A percentile compares a stretch with the other conserved stretches of the same genome.
phyloP scores from a whole-genome alignment of 1,284 basidiomycete genomes.

The Cutaneotrichosporon cyanovorans region DNA sequence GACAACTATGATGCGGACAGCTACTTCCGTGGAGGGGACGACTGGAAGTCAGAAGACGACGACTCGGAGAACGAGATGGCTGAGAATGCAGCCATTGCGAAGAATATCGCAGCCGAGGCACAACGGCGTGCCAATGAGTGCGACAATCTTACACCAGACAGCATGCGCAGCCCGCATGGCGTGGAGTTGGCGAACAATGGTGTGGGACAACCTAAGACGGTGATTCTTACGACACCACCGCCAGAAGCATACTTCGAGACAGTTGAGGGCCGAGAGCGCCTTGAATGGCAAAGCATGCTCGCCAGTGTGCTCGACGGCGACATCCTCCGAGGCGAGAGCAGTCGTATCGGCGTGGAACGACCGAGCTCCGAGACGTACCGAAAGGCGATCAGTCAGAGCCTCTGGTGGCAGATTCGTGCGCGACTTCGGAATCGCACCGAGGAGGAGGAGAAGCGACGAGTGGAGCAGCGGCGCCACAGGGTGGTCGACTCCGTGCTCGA shows the following conservation, averaged over 20 bases:
- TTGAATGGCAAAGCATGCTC: conserved; percentile 93
- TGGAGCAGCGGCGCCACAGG: conserved; percentile 74
- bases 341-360: conserved; percentile 64
- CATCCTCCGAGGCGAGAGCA: conserved; percentile 86
- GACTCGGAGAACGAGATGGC: not conserved
- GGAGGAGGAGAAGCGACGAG: conserved; percentile 69
- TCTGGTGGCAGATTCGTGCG: conserved; percentile 89
- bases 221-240: conserved; percentile 15
- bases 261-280: conserved; percentile 65
- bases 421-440: conserved; percentile 70
- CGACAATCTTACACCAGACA: conserved; percentile 6
- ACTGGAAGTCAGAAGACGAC: conserved; percentile 20
- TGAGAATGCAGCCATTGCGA: conserved; percentile 4
- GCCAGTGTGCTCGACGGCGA: conserved; percentile 86
- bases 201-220: conserved; percentile 5
- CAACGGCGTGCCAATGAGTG: conserved; percentile 9
- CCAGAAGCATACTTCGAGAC: conserved; percentile 19
- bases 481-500: conserved; percentile 74
- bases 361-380: conserved; percentile 57
- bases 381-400: conserved; percentile 60
- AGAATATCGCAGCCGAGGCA: conserved; percentile 13
- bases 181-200: conserved; percentile 6
- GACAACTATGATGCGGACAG: conserved; percentile 18
- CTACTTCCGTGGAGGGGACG: conserved; percentile 15
- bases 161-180: not conserved